phyloP scores from a whole-genome alignment of 139 green algal genomes.

The Closterium sp. region DNA sequence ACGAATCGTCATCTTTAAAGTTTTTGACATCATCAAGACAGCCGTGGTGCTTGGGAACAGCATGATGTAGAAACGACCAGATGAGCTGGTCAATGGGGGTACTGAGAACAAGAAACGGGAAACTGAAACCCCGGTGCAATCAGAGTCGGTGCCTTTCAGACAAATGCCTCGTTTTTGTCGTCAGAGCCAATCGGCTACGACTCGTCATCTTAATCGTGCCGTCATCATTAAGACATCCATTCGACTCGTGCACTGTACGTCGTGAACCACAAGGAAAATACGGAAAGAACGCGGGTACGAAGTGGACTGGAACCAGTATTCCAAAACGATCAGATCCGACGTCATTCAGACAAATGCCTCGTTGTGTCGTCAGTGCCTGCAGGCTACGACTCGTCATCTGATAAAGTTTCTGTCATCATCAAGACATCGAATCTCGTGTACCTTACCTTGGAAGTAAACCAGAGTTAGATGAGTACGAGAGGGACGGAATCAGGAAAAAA shows the following conservation, averaged over 20 bases:
- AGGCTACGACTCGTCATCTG: neutral
- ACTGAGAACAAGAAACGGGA: too few species aligned
- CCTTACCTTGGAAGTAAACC: too few species aligned
- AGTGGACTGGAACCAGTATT: too few species aligned
- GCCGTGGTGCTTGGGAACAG: neutral
- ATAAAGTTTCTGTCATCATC: neutral
- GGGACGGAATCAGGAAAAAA: neutral
- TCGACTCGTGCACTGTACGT: neutral
- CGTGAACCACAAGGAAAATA: neutral
- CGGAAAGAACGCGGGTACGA: neutral
- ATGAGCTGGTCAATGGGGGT: too few species aligned
- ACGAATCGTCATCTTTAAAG: neutral
- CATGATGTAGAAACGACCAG: too few species aligned
- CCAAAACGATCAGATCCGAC: too few species aligned
- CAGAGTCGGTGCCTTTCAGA: neutral
- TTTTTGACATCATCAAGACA: neutral
- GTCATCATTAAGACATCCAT: neutral
- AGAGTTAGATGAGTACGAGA: too few species aligned
- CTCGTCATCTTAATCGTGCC: neutral
- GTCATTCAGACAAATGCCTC: neutral
- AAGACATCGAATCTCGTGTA: neutral
- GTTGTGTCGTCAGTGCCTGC: neutral
- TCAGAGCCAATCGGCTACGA: neutral
- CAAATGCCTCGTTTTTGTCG: neutral
- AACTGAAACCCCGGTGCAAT: too few species aligned